Evolutionary conservation across 148 eudicot species (phyloP).

Genomic region (Beta vulgaris): DNA sequence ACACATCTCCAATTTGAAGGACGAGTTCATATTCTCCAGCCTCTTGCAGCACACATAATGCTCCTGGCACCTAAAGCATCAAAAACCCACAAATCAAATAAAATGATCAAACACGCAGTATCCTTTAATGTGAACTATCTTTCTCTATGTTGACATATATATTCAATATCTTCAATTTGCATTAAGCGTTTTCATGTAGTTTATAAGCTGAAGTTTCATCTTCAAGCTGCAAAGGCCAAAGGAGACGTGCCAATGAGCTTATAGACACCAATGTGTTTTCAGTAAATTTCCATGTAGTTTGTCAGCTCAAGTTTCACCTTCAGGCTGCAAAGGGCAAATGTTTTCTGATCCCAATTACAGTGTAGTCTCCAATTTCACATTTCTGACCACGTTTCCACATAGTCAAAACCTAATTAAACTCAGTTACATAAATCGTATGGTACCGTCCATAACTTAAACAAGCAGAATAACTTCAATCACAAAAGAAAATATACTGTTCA

Average conservation of each 20-base stretch:
- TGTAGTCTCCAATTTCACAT: not conserved
- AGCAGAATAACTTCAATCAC: not conserved
- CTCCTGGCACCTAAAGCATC: constrained; percentile 83
- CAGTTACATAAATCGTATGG: not conserved
- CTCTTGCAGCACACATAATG: constrained; percentile 90
- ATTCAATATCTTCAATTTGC: not conserved
- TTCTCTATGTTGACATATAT: not conserved
- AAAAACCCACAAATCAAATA: constrained; percentile 8
- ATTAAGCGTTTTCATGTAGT: no score
- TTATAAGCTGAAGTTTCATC: no score
- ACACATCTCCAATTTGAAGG: constrained; percentile 74
- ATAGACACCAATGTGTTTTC: not conserved
- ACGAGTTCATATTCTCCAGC: constrained; percentile 85
- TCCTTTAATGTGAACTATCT: not conserved
- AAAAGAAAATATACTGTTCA: not conserved
- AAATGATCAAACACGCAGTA: not conserved
- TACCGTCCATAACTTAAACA: not conserved
- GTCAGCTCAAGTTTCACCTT: not conserved
- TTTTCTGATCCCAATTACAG: not conserved
- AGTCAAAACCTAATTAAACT: not conserved
- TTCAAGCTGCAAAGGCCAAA: no score
- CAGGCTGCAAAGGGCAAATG: not conserved
- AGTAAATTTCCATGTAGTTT: not conserved
- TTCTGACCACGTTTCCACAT: not conserved
- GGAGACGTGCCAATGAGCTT: not conserved